Conservation (phyloP, 495 filamentous ascomycete species). For the Choiromyces venosus region DNA sequence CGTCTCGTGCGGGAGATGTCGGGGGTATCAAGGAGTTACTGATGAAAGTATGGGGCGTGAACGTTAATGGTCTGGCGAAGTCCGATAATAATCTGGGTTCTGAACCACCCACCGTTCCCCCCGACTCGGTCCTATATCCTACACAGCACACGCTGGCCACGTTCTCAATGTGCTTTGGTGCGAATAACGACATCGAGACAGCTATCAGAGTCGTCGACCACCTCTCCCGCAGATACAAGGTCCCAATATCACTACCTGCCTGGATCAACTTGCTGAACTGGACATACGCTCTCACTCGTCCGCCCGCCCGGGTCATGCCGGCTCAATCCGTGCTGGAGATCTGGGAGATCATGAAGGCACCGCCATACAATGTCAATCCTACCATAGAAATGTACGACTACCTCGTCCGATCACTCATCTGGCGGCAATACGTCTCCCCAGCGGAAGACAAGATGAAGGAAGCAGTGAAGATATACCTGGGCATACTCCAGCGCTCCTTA, state of each 20-base stretch:
- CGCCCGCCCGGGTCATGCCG: constrained; percentile 44
- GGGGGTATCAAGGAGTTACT: constrained; percentile 49
- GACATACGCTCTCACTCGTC: constrained; percentile 52
- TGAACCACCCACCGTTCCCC: constrained; percentile 33
- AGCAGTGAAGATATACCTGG: constrained; percentile 23
- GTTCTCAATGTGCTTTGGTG: constrained; percentile 56
- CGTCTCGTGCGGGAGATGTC: constrained; percentile 54
- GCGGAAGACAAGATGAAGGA: constrained; percentile 41
- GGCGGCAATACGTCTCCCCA: constrained; percentile 29
- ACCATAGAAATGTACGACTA: constrained; percentile 53
- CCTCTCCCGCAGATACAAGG: constrained; percentile 52
- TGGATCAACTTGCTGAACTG: constrained; percentile 59
- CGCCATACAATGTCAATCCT: constrained; percentile 55
- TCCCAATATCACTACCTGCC: constrained; percentile 48
- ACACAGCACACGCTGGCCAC: constrained; percentile 52
- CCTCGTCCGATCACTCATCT: constrained; percentile 47
- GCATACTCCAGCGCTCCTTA: neutral
- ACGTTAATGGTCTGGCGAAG: constrained; percentile 47
- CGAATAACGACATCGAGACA: constrained; percentile 52
- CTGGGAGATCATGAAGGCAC: constrained; percentile 53
- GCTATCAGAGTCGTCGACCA: constrained; percentile 55
- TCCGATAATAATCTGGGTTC: constrained; percentile 31
- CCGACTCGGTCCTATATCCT: constrained; percentile 52
- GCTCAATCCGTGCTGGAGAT: constrained; percentile 45
- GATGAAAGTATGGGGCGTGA: constrained; percentile 54